Conservation (phyloP, 1,284 basidiomycete species). For the Rhodotorula sp. region DNA sequence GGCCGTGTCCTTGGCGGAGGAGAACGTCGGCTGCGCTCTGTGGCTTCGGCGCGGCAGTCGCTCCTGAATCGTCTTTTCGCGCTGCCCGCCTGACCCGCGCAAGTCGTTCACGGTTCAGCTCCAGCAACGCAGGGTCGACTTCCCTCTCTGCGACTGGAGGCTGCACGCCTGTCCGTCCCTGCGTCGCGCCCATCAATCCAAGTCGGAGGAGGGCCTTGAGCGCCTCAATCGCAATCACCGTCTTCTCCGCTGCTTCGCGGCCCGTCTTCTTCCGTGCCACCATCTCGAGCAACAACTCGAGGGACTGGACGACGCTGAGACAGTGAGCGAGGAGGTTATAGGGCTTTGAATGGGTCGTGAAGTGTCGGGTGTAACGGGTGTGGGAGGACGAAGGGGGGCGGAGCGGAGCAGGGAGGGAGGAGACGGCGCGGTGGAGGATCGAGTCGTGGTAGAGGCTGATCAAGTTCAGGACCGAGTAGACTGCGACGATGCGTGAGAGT, state of each 20-base stretch:
- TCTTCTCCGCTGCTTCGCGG: conserved; percentile 46
- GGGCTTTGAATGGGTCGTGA: conserved; percentile 41
- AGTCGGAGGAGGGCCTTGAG: conserved; percentile 49
- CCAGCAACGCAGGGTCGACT: conserved; percentile 41
- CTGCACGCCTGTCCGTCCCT: conserved; percentile 46
- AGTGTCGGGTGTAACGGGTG: conserved; percentile 49
- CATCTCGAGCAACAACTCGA: conserved; percentile 51
- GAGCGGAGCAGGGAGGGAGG: conserved; percentile 37
- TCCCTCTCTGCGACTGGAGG: conserved; percentile 46
- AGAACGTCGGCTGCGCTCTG: conserved; percentile 31
- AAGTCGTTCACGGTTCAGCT: conserved; percentile 26
- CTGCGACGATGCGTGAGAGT: conserved; percentile 9
- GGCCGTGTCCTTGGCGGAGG: conserved; percentile 6
- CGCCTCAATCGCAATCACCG: conserved; percentile 50
- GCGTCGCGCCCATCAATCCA: conserved; percentile 47
- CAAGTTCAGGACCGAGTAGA: conserved; percentile 50
- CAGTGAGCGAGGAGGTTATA: conserved; percentile 47
- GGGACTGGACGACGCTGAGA: conserved; percentile 47
- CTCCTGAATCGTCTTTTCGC: not conserved
- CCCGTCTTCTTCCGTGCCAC: conserved; percentile 45
- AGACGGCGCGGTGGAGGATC: conserved; percentile 47
- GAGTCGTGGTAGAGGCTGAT: conserved; percentile 52
- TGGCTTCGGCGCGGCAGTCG: not conserved
- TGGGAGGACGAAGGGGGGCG: conserved; percentile 48
- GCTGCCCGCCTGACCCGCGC: conserved; percentile 13